phyloP scores from a whole-genome alignment of 306 rosid genomes.

The Cicer cuneatum region DNA sequence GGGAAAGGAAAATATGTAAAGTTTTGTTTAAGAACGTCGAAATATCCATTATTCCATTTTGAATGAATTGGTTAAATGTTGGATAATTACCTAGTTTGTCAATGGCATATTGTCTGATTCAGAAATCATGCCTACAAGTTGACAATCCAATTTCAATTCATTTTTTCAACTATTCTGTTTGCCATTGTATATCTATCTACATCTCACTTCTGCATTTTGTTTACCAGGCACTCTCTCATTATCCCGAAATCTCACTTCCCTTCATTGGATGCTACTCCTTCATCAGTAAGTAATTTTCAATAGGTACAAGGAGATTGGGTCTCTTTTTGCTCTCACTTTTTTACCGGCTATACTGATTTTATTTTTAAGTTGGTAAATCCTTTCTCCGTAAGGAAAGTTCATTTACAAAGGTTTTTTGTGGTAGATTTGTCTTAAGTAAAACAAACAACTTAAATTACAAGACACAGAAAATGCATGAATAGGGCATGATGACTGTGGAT shows the following conservation, averaged over 20 bases:
- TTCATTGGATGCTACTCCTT: conserved; percentile 88
- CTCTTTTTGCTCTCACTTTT: conserved; percentile 11
- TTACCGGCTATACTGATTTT: background rate
- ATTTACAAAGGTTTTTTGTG: conserved; percentile 14
- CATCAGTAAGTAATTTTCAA: conserved; percentile 72
- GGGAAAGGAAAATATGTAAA: conserved; percentile 14
- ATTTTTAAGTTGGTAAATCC: conserved; percentile 23
- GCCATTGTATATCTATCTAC: conserved; percentile 26
- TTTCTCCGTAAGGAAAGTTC: conserved; percentile 35
- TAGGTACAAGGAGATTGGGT: conserved; percentile 34
- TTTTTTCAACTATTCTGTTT: conserved; percentile 22
- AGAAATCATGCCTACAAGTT: conserved; percentile 29
- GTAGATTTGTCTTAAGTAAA: conserved; percentile 25
- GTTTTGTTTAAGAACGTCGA: background rate
- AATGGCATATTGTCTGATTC: conserved; percentile 11
- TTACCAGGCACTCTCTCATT: conserved; percentile 87
- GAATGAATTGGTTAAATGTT: conserved; percentile 13
- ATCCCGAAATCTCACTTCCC: conserved; percentile 90
- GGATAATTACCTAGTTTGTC: conserved; percentile 6
- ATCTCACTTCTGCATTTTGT: conserved; percentile 44
- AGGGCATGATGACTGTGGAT: conserved; percentile 17
- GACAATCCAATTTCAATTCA: conserved; percentile 16
- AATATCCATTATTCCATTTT: conserved; percentile 26
- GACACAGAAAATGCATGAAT: conserved; percentile 9
- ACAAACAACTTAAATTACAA: background rate